Evolutionary conservation across 768 basidiomycete genomes (phyloP), one percentile per base, ranked within the genome.

Genomic region (Tulasnella calospora): DNA sequence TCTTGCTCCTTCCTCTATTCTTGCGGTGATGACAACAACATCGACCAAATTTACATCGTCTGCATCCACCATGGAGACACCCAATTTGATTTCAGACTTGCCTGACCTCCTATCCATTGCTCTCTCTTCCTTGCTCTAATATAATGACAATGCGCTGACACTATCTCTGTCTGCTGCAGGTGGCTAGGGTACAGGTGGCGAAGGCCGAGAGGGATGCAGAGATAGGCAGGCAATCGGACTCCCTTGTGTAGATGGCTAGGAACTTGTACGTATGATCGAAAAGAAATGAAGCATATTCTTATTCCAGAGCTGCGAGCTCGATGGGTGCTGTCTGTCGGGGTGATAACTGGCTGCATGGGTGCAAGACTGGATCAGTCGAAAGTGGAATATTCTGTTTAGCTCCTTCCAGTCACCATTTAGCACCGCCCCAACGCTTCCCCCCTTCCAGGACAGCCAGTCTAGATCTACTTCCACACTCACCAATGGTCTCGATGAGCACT

Each of bases 51-150:
- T 30, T 61, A 61, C 57, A 61, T 27, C 30, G 57, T 61, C 57
- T 61, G 57, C 57, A 61, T 61, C 57, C 10, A 30, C 57, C 57
- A 61, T 61, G 57, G 57, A 61, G 57, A 61, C 57, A 61, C 57
- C 23, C n/a, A 61, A 61, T n/a, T 61, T 61, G 57, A 61, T 61
- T 61, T 61, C 57, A 61, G 57, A 61, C 57, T 61, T 61, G 57
- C 57, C 57, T 61, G 57, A 61, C 30, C 21, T 61, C 7, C 30
- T 2, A n/a, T 61, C 57, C 23, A 61, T 61, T 9, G 10, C 57
- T 30, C 57, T 61, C n/a, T 61, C 21, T 61, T 47, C 46, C n/a
- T n/a, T 23, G 57, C 12, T 61, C 3, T 30, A 61, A 12, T 8
- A 12, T n/a, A n/a, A 23, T 61, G 10, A 9, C 57, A 5, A 23